A percentile compares a stretch with the other conserved stretches of the same genome.
Conservation (phyloP, 176 grass and related monocot species). For the Oryza coarctata region DNA sequence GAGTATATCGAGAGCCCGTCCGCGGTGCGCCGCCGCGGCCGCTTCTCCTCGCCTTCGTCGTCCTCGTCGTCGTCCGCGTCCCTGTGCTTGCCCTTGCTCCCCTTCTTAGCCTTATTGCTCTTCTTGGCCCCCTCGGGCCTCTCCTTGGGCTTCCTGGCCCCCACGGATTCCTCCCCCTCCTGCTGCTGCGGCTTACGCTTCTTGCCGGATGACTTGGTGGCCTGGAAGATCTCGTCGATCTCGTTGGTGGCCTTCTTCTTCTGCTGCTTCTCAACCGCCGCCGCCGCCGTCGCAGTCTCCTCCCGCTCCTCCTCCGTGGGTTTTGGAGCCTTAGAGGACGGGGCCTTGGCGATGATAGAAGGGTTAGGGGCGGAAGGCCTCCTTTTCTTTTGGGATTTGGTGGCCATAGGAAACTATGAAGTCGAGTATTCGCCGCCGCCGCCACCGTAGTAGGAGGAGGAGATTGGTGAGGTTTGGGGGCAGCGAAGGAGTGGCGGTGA, state of each 20-base stretch:
- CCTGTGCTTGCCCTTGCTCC: constrained; percentile 25
- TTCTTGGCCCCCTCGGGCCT: constrained; percentile 24
- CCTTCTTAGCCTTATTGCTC: constrained; percentile 32
- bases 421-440: constrained; percentile 5
- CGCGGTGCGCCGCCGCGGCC: constrained; percentile 46
- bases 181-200: constrained; percentile 33
- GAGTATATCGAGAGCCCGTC: constrained; percentile 78
- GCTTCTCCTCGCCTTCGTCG: constrained; percentile 42
- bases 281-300: background rate
- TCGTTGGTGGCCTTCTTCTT: constrained; percentile 59
- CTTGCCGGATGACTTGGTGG: constrained; percentile 49
- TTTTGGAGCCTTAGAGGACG: constrained; percentile 14
- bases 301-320: background rate
- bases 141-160: constrained; percentile 27
- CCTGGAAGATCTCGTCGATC: constrained; percentile 78
- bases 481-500: background rate
- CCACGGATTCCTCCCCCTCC: constrained; percentile 11
- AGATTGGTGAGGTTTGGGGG: background rate
- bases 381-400: constrained; percentile 37
- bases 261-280: constrained; percentile 38
- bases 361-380: background rate
- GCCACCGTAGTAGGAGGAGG: background rate
- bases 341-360: background rate
- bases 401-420: constrained; percentile 26
- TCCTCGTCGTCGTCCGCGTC: constrained; percentile 34